Conservation (phyloP, 306 rosid genomes). For the Trifolium subterraneum region DNA sequence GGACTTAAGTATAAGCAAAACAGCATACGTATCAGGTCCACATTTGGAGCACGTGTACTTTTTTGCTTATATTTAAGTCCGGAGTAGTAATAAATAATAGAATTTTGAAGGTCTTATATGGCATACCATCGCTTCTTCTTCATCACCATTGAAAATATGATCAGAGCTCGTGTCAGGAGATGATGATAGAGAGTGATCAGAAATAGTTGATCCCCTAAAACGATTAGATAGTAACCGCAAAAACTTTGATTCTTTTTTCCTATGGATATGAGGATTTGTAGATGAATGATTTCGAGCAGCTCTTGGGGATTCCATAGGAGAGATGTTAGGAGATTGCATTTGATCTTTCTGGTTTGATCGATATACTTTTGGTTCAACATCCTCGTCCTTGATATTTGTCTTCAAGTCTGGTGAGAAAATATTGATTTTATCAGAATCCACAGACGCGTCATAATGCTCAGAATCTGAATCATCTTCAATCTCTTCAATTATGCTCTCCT, state of each 20-base stretch:
- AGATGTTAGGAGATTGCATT: constrained; percentile 56
- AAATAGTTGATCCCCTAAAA: constrained; percentile 44
- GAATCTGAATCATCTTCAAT: constrained; percentile 63
- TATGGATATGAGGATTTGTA: constrained; percentile 39
- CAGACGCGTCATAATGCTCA: constrained; percentile 56
- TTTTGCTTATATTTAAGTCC: background rate
- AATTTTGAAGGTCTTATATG: constrained; percentile 21
- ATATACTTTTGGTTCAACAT: constrained; percentile 43
- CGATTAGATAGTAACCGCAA: constrained; percentile 65
- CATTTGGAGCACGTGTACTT: background rate
- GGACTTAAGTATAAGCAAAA: background rate
- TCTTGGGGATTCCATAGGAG: constrained; percentile 73
- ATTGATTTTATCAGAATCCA: constrained; percentile 48
- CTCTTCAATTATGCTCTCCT: constrained; percentile 67
- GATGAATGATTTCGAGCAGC: constrained; percentile 45
- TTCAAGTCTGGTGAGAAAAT: constrained; percentile 47
- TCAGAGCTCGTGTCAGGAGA: constrained; percentile 62
- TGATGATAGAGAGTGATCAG: constrained; percentile 54
- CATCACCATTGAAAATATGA: constrained; percentile 62
- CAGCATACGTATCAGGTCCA: background rate
- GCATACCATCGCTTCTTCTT: constrained; percentile 60
- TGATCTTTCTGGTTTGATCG: constrained; percentile 52
- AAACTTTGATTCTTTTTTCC: constrained; percentile 51
- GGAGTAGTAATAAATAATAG: background rate
- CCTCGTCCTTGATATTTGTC: constrained; percentile 46